These are phyloP conservation scores for Micractinium conductrix DNA, from an alignment of 139 green algal genomes.

Conservation along the genomic window DNA sequence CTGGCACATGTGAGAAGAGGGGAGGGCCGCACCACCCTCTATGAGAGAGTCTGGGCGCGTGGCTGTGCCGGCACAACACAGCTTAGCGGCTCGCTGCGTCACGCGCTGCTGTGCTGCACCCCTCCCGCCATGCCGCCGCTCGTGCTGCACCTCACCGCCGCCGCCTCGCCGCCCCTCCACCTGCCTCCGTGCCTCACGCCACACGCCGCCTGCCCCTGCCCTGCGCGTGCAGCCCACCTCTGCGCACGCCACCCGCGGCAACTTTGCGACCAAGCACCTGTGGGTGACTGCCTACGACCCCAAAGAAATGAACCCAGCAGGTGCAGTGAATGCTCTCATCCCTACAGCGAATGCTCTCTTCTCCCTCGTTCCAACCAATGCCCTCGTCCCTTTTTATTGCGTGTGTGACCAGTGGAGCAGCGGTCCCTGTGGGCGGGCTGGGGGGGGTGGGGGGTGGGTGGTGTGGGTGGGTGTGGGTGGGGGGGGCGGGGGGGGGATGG, in stretches of 20 bases:
- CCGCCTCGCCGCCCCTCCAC: too few species aligned
- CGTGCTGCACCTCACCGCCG: too few species aligned
- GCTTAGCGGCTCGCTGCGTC: background rate
- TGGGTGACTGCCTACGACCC: constrained; percentile 83
- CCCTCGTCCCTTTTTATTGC: too few species aligned
- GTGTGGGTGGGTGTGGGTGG: too few species aligned
- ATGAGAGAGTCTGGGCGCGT: too few species aligned
- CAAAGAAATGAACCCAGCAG: constrained; percentile 69
- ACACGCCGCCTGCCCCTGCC: too few species aligned
- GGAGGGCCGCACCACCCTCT: background rate
- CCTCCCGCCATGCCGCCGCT: too few species aligned
- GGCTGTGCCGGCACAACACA: background rate
- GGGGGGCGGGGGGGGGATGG: too few species aligned
- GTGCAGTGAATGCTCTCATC: background rate
- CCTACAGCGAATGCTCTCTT: background rate
- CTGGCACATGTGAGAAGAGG: constrained; percentile 39
- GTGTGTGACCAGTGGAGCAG: too few species aligned
- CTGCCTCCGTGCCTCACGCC: too few species aligned
- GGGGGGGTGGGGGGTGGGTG: too few species aligned
- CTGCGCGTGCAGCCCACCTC: constrained; percentile 40
- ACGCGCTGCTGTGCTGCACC: background rate
- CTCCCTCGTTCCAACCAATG: background rate
- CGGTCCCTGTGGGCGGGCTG: too few species aligned
- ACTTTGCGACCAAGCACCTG: constrained; percentile 81
- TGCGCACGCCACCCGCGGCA: constrained; percentile 58